These are phyloP conservation scores for Fusarium neocosmosporiellum DNA, from an alignment of 2,329 filamentous ascomycete genomes.

Conservation along the genomic window DNA sequence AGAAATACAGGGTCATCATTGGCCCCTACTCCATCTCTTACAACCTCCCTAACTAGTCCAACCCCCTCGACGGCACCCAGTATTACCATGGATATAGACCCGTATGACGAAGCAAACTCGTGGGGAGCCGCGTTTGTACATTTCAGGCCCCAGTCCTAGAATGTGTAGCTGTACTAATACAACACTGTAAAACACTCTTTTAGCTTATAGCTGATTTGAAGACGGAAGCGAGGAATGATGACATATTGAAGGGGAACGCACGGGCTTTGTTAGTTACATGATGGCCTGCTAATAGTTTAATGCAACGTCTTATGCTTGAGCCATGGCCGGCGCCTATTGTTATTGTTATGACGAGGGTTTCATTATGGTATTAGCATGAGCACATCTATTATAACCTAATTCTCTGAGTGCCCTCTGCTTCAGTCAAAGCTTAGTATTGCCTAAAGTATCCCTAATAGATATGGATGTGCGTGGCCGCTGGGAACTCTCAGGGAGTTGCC, in stretches of 20 bases:
- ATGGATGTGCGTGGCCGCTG: neutral
- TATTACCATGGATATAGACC: neutral
- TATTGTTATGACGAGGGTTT: neutral
- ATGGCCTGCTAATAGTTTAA: neutral
- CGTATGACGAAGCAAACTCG: neutral
- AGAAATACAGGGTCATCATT: neutral
- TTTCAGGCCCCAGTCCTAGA: neutral
- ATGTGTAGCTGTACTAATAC: neutral
- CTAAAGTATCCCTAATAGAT: neutral
- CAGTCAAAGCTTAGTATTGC: fast-evolving
- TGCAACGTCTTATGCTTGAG: neutral
- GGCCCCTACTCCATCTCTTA: neutral
- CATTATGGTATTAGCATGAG: neutral
- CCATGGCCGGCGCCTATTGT: neutral
- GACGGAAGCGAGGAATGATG: neutral
- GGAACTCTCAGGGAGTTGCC: neutral
- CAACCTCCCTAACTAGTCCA: neutral
- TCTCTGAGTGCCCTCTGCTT: neutral
- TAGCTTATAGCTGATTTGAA: neutral
- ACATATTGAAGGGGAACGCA: neutral
- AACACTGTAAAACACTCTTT: neutral
- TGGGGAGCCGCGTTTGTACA: neutral
- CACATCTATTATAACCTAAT: neutral
- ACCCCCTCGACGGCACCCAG: neutral
- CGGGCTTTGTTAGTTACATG: neutral